Evolutionary conservation across 129 eudicot genomes (phyloP), one percentile per base, ranked within the genome.

Genomic region (sunflower (Helianthus annuus)): DNA sequence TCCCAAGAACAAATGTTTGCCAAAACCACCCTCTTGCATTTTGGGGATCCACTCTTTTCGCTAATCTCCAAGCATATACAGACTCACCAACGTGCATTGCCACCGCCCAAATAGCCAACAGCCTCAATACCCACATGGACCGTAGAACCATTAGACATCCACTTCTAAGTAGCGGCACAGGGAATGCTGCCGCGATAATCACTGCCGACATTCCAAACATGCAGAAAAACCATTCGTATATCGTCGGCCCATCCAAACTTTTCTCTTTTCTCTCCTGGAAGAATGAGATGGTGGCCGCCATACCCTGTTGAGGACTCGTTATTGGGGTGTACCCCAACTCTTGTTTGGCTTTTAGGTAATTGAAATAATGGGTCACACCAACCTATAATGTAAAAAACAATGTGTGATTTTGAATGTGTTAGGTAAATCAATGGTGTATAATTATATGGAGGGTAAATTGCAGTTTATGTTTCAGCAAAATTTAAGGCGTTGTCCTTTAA

Each of bases 11-110:
- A 58, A 83, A 59, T 17, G 99, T 90, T 79, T 94, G 97, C 94
- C 88, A 94, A 77, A 86, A 81, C 99, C 99, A 94, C 32, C 88
- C 93, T 64, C 78, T 87, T 22, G 97, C 63, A 73, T 94, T 94
- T 10, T 73, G 79, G 5, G 99, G 97, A 76, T 94, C 99, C 55
- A 87, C 91, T 75, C 74, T 88, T 60, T 73, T 88, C 2, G 99
- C 99, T 40, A 94, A 84, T 49, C 81, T 74, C 97, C 92, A 94
- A 1, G 97, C 99, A 78, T 88, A 90, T 64, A 86, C 22, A 51
- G 85, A 87, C 79, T 94, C 99, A 15, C 89, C 91, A 42, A 90
- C 17, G 57, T 94, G 99, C 39, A 82, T 79, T 3, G 81, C 83
- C 14, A 72, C 63, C 29, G 89, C 72, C 71, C 76, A 36, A 57